Evolutionary conservation across 2,329 filamentous ascomycete species (phyloP), one percentile per base, ranked within the genome.

Genomic region (Triangularia verruculosa): DNA sequence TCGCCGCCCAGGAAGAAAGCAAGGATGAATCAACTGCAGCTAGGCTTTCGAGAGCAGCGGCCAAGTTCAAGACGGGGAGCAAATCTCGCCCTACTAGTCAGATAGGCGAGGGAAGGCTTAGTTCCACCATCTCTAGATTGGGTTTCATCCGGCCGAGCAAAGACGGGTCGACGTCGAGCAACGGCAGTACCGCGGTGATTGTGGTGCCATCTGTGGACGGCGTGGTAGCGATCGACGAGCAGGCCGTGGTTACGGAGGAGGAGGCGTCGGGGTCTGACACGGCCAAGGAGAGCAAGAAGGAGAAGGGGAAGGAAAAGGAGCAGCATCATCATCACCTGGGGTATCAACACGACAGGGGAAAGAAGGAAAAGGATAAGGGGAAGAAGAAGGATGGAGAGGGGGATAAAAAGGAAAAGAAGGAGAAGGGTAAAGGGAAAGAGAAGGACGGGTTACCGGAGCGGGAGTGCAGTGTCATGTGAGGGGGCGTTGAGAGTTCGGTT

Each of bases 51-150:
- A 80, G 86, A 13, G 85, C 85, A 1, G 84, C 86, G 13, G 82
- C 83, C 4, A 80, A 80, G 55, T 86, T 88, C 67, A 73, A 78
- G 74, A 69, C 77, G 61, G 69, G 66, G 8, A 70, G 63, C 64
- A 74, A 72, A 59, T 69, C 85, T 67, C 81, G 86, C 12, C 83
- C 86, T 4, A 76, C 76, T 17, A 88, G 86, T 69, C 84, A 87
- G 68, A 81, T 79, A 1, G 83, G 85, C 27, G 86, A 88, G 67
- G 79, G 79, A 15, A 79, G 86, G 3, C 81, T 86, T 62, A 86
- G 83, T 70, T 76, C 82, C 17, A 84, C 82, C 2, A 85, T 88
- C 72, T 82, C 80, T 15, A 80, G 83, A n/a, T 74, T 86, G 3
- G 81, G 81, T 0, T 77, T 86, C 6, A 80, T 82, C 69, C 81